Percentiles rank a stretch among this genome's conserved stretches.
Evolutionary conservation across 2,329 filamentous ascomycete species (phyloP).

Genomic region (Fusarium decemcellulare): DNA sequence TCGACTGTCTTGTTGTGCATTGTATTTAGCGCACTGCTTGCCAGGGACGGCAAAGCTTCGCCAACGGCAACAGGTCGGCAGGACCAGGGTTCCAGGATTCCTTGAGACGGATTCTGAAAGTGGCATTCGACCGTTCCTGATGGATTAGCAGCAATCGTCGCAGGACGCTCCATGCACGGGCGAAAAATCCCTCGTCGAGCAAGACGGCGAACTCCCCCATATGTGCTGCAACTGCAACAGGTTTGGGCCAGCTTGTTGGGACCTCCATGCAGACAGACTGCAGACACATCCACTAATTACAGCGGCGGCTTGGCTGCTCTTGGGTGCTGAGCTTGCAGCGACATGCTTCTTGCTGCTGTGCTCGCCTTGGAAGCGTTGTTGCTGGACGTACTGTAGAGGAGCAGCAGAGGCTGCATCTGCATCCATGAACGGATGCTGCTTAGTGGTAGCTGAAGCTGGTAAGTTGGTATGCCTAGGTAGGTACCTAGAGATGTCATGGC

Average conservation of each 20-base stretch:
- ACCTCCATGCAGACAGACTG: slow-evolving; percentile 6
- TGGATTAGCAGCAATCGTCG: slow-evolving; percentile 11
- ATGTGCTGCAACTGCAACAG: slow-evolving; percentile 1
- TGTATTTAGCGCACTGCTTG: neutral
- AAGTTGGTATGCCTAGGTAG: slow-evolving; percentile 7
- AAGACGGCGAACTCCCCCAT: slow-evolving; percentile 11
- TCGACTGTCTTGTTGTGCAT: no score
- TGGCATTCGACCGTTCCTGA: slow-evolving; percentile 18
- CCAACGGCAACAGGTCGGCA: neutral
- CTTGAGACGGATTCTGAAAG: slow-evolving; percentile 25
- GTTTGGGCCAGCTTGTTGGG: slow-evolving; percentile 7
- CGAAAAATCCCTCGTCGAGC: slow-evolving; percentile 12
- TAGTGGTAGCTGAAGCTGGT: no score
- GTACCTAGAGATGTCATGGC: slow-evolving; percentile 4
- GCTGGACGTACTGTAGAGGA: neutral
- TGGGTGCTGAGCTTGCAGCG: slow-evolving; percentile 10
- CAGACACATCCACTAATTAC: neutral
- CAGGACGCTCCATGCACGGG: slow-evolving; percentile 4
- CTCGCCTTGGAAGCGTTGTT: neutral
- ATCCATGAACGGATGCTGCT: no score
- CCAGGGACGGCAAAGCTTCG: slow-evolving; percentile 20
- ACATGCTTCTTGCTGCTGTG: neutral
- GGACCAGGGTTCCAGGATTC: slow-evolving; percentile 13
- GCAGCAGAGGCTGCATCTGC: neutral
- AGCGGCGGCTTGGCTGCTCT: slow-evolving; percentile 4